phyloP scores from a whole-genome alignment of 768 basidiomycete species.

The Tylopilus plumbeoviolaceoides region DNA sequence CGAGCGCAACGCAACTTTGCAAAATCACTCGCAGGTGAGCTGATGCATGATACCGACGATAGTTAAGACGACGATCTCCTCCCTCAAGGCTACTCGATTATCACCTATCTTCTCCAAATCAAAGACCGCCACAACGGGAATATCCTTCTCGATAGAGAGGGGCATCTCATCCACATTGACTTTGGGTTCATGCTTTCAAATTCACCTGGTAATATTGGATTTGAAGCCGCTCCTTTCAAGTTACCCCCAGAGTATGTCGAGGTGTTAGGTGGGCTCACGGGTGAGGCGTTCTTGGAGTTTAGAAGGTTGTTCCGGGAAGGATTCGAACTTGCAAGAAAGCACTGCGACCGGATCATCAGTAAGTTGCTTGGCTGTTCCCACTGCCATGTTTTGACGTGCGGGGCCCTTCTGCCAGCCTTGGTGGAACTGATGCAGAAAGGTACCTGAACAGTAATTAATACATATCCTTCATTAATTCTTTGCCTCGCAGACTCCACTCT shows the following conservation, averaged over 20 bases:
- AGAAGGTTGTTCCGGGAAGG: conserved; percentile 85
- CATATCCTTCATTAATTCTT: not conserved
- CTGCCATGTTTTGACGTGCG: conserved; percentile 4
- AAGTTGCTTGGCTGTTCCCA: conserved; percentile 24
- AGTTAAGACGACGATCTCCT: not conserved
- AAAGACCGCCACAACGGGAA: conserved; percentile 99
- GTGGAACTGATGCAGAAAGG: conserved; percentile 99
- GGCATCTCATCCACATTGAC: conserved; percentile 94
- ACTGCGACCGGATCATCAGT: conserved; percentile 96
- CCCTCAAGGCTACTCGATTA: conserved; percentile 77
- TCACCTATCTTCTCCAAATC: conserved; percentile 95
- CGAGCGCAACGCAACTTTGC: conserved; percentile 94
- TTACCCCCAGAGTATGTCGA: conserved; percentile 93
- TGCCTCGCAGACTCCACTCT: conserved; percentile 67
- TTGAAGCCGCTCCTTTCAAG: conserved; percentile 99
- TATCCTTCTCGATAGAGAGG: conserved; percentile 92
- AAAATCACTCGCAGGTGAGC: conserved; percentile 77
- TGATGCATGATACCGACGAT: not conserved
- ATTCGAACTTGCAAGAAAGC: conserved; percentile 91
- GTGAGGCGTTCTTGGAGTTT: conserved; percentile 78
- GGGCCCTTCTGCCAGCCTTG: conserved; percentile 46
- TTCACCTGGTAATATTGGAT: conserved; percentile 95
- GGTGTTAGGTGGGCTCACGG: conserved; percentile 82
- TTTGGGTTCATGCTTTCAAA: conserved; percentile 98
- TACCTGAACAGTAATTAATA: conserved; percentile 24